A percentile compares a stretch with the other conserved stretches of the same genome.
Evolutionary conservation across 1,139 yeast species (phyloP).

Genomic region (Wickerhamomyces sp.): DNA sequence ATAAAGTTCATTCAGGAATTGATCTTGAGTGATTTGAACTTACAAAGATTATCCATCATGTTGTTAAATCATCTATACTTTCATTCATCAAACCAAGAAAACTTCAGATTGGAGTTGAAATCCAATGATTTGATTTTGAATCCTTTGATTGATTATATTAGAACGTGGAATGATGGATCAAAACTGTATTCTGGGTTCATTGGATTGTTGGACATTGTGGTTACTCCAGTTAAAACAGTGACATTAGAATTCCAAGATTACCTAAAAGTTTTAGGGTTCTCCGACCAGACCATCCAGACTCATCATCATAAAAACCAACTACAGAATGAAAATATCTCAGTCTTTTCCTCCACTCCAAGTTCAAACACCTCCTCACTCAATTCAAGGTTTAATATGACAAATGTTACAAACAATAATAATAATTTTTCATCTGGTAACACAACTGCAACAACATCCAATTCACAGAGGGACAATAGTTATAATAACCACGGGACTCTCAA

Average conservation of each 20-base stretch:
- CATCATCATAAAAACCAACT: too few species aligned
- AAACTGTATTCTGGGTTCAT: conserved; percentile 1
- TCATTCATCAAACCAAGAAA: conserved; percentile 13
- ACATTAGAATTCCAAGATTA: conserved; percentile 3
- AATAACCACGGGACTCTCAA: background rate
- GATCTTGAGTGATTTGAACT: conserved; percentile 24
- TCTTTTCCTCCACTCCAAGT: conserved; percentile 9
- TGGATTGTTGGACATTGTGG: conserved; percentile 1
- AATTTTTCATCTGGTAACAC: conserved; percentile 3
- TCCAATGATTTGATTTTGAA: conserved; percentile 23
- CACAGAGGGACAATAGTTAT: conserved; percentile 1
- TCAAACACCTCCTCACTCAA: conserved; percentile 4
- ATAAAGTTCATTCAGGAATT: conserved; percentile 29
- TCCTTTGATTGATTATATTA: conserved; percentile 25
- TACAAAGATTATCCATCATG: conserved; percentile 29
- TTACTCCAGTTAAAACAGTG: background rate
- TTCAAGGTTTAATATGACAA: conserved; percentile 2
- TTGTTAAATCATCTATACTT: conserved; percentile 31
- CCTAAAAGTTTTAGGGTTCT: conserved; percentile 6
- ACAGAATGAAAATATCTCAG: background rate
- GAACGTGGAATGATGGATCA: conserved; percentile 31
- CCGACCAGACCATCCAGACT: background rate
- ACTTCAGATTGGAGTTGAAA: conserved; percentile 14
- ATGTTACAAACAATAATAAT: background rate
- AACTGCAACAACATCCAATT: background rate